A percentile compares a stretch with the other conserved stretches of the same genome.
Evolutionary conservation across 108 stramenopile species (phyloP).

Genomic region (Stephanodiscus triporus): DNA sequence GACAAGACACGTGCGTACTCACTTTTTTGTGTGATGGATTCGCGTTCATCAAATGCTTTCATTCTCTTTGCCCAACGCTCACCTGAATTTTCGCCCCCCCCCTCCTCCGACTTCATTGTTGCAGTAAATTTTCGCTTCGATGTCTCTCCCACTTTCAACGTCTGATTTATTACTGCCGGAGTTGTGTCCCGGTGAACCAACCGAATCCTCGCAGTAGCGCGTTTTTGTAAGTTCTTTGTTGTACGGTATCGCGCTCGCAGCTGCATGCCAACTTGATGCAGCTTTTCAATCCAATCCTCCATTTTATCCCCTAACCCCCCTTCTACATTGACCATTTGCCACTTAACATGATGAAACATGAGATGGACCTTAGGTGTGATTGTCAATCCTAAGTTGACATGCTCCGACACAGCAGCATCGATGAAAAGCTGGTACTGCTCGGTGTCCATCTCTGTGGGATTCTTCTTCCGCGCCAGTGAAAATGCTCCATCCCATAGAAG

Average conservation of each 20-base stretch:
- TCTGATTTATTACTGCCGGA: neutral
- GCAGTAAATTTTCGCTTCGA: neutral
- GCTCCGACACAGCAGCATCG: neutral
- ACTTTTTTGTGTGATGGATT: neutral
- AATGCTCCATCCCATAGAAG: constrained; percentile 1
- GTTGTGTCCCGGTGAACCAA: neutral
- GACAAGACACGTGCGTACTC: neutral
- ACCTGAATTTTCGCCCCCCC: neutral
- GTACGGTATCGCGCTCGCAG: constrained; percentile 1
- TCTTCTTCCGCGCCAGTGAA: constrained; percentile 7
- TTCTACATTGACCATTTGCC: neutral
- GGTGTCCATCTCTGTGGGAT: constrained; percentile 52
- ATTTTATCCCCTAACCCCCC: constrained; percentile 11
- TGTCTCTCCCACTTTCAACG: neutral
- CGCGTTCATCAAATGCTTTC: neutral
- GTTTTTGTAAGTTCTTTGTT: neutral
- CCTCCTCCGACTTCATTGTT: neutral
- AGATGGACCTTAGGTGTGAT: constrained; percentile 14
- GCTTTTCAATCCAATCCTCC: constrained; percentile 12
- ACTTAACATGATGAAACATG: constrained; percentile 7
- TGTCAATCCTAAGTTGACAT: neutral
- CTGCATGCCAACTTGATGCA: neutral
- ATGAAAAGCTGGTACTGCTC: constrained; percentile 41
- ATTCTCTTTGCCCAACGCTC: neutral
- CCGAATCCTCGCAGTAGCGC: neutral